Evolutionary conservation across 257 asterid species (phyloP).

Genomic region (Capsicum rhomboideum): DNA sequence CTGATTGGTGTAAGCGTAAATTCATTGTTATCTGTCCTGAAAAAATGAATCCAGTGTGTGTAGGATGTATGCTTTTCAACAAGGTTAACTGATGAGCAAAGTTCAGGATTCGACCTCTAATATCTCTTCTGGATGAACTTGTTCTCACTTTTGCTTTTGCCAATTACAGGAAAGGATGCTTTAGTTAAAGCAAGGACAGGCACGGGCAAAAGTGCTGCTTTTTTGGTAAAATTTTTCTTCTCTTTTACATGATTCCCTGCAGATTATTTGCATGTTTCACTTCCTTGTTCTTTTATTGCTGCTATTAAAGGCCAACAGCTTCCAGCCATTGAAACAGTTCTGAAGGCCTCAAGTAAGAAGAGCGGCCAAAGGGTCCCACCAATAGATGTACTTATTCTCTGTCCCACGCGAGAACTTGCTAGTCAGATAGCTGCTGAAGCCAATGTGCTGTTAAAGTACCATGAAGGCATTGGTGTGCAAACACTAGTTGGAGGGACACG

Average conservation of each 20-base stretch:
- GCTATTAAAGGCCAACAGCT: constrained; percentile 78
- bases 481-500: constrained; percentile 91
- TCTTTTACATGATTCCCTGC: neutral
- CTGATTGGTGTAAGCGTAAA: neutral
- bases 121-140: neutral
- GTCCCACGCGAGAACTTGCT: constrained; percentile 97
- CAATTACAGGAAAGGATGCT: constrained; percentile 67
- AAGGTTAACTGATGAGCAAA: neutral
- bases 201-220: constrained; percentile 87
- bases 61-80: neutral
- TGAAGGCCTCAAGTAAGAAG: constrained; percentile 42
- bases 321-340: constrained; percentile 99
- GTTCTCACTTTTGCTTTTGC: neutral
- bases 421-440: constrained; percentile 96
- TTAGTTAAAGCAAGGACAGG: constrained; percentile 93
- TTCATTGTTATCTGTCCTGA: neutral
- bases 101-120: neutral
- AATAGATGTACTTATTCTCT: constrained; percentile 58
- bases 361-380: constrained; percentile 44
- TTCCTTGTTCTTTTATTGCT: constrained; percentile 17
- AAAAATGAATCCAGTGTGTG: neutral
- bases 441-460: constrained; percentile 80
- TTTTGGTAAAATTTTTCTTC: constrained; percentile 51
- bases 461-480: constrained; percentile 73
- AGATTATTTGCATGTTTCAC: constrained; percentile 1